phyloP scores from a whole-genome alignment of 2,329 filamentous ascomycete genomes.

The Xylariaceae sp. region DNA sequence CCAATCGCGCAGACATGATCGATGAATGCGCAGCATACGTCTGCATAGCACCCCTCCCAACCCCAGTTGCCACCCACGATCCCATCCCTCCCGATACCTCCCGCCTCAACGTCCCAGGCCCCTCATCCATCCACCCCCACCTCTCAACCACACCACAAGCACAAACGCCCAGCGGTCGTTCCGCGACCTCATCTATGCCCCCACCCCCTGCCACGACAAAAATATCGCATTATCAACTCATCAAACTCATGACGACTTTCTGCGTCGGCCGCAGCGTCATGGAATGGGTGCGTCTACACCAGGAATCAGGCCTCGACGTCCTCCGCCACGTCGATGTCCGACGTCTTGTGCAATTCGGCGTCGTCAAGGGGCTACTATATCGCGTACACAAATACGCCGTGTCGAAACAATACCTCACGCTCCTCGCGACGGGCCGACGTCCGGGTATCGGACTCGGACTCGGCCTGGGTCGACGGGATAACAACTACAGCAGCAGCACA shows the following conservation, averaged over 20 bases:
- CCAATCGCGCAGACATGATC: slow-evolving; percentile 64
- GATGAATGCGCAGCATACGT: slow-evolving; percentile 88
- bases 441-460: slow-evolving; percentile 25
- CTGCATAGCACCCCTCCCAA: slow-evolving; percentile 37
- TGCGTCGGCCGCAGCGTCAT: slow-evolving; percentile 77
- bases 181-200: slow-evolving; percentile 3
- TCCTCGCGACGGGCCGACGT: slow-evolving; percentile 49
- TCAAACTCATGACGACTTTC: slow-evolving; percentile 81
- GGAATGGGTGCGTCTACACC: slow-evolving; percentile 77
- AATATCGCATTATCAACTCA: slow-evolving; percentile 55
- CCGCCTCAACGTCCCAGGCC: slow-evolving; percentile 1
- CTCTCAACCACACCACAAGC: slow-evolving; percentile 3
- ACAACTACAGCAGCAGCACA: not conserved
- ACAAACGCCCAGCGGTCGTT: slow-evolving; percentile 2
- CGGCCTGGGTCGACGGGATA: slow-evolving; percentile 12
- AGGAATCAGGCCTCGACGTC: slow-evolving; percentile 57
- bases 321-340: slow-evolving; percentile 78
- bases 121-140: not conserved
- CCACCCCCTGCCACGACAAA: not conserved
- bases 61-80: not conserved
- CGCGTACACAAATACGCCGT: slow-evolving; percentile 88
- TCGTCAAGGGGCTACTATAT: slow-evolving; percentile 93
- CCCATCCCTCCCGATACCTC: slow-evolving; percentile 7
- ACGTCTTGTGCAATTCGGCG: slow-evolving; percentile 87
- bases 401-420: slow-evolving; percentile 55